phyloP scores from a whole-genome alignment of 208 protist genomes.

The Zelonia costaricensis region DNA sequence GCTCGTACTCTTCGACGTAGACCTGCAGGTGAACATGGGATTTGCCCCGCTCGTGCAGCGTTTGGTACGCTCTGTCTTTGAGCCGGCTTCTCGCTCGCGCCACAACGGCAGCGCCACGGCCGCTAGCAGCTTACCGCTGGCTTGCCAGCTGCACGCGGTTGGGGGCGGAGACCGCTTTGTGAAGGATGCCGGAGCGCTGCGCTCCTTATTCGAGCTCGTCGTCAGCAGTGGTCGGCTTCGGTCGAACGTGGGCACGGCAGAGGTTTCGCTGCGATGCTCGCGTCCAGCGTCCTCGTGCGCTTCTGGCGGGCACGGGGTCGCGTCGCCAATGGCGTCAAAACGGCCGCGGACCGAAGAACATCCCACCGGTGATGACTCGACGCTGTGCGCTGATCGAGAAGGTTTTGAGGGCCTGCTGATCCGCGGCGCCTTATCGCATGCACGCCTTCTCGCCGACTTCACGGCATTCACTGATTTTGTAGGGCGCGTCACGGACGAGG shows the following conservation, averaged over 20 bases:
- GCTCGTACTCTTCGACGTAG: conserved; percentile 62
- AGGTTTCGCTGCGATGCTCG: conserved; percentile 7
- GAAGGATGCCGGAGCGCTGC: conserved; percentile 8
- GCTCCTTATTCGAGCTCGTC: not conserved
- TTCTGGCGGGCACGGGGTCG: not conserved
- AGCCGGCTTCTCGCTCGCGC: not conserved
- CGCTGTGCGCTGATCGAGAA: not conserved
- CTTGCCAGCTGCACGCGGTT: conserved; percentile 38
- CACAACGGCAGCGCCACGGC: not conserved
- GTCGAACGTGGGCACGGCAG: conserved; percentile 18
- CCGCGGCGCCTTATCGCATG: conserved; percentile 61
- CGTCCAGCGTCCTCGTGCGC: not conserved
- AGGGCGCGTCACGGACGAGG: conserved; percentile 31
- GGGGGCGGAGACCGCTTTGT: conserved; percentile 21
- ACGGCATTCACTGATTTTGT: conserved; percentile 56
- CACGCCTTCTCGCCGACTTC: conserved; percentile 49
- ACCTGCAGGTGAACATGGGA: conserved; percentile 54
- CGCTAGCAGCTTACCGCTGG: conserved; percentile 7
- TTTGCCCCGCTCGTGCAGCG: conserved; percentile 35
- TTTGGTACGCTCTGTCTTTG: conserved; percentile 1
- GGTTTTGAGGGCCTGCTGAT: conserved; percentile 38
- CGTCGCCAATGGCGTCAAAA: conserved; percentile 1
- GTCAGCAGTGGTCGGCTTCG: not conserved
- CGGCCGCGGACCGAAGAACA: conserved; percentile 2
- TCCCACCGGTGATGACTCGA: too few species aligned